Evolutionary conservation across 2,329 filamentous ascomycete genomes (phyloP).

Genomic region (Paradendryphiella salina): DNA sequence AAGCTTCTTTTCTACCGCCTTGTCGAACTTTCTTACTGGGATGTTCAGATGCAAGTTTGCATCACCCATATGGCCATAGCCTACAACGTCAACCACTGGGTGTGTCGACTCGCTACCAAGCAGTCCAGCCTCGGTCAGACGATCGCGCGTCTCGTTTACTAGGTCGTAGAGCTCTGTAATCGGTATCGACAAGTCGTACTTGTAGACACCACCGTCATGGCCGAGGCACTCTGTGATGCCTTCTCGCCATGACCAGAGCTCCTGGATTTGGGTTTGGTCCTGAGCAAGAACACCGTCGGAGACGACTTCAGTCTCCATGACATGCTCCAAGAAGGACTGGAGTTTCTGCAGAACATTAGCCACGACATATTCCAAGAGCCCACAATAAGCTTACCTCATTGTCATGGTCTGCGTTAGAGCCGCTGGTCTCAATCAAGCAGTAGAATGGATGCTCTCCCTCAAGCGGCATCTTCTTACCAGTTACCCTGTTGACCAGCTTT

Average conservation of each 20-base stretch:
- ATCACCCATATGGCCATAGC: constrained; percentile 98
- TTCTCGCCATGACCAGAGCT: constrained; percentile 91
- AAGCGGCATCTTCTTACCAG: constrained; percentile 76
- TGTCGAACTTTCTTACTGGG: constrained; percentile 78
- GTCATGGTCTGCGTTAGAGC: constrained; percentile 92
- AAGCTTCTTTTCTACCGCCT: constrained; percentile 79
- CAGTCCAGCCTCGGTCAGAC: constrained; percentile 73
- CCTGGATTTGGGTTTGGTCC: constrained; percentile 84
- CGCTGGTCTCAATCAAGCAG: constrained; percentile 94
- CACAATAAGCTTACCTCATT: constrained; percentile 53
- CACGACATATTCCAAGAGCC: no score
- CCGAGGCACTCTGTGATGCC: constrained; percentile 86
- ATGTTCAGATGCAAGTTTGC: constrained; percentile 94
- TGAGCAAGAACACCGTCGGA: constrained; percentile 89
- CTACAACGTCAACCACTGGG: constrained; percentile 86
- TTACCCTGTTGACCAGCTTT: constrained; percentile 62
- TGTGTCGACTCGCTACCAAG: constrained; percentile 71
- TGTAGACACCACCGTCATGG: constrained; percentile 94
- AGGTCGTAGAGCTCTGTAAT: constrained; percentile 83
- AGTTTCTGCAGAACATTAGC: constrained; percentile 66
- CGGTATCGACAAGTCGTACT: constrained; percentile 96
- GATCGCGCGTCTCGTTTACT: constrained; percentile 79
- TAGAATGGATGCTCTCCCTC: constrained; percentile 90
- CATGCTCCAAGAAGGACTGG: constrained; percentile 83
- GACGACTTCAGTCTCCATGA: constrained; percentile 86